These are phyloP conservation scores for Serendipita sp. DNA, from an alignment of 768 basidiomycete species.

Conservation along the genomic window DNA sequence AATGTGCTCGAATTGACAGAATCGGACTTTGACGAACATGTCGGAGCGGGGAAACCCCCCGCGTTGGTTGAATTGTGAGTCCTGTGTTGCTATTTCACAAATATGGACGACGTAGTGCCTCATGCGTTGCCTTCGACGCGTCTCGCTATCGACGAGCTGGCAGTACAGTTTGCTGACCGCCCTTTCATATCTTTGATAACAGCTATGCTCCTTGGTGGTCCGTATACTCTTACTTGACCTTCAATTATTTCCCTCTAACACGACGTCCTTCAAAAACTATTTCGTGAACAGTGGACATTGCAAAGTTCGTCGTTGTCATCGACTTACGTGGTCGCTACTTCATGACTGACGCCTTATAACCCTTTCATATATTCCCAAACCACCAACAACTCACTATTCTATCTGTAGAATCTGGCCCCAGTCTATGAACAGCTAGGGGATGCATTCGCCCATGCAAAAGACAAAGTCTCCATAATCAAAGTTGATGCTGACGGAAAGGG, in stretches of 20 bases:
- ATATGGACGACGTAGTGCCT: not conserved
- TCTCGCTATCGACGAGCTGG: not conserved
- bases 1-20: slow-evolving; percentile 72
- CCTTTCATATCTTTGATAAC: not conserved
- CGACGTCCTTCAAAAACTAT: not conserved
- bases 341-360: not conserved
- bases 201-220: slow-evolving; percentile 89
- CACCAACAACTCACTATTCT: not conserved
- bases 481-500: slow-evolving; percentile 86
- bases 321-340: not conserved
- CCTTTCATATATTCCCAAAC: not conserved
- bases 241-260: not conserved
- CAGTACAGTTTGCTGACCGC: slow-evolving; percentile 9
- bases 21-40: slow-evolving; percentile 54
- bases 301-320: slow-evolving; percentile 36
- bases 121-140: not conserved
- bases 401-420: slow-evolving; percentile 64
- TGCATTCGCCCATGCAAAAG: slow-evolving; percentile 60
- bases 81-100: slow-evolving; percentile 7
- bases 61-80: slow-evolving; percentile 86
- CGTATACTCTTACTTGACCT: slow-evolving; percentile 15
- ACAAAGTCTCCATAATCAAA: slow-evolving; percentile 80
- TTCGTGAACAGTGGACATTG: slow-evolving; percentile 52
- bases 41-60: slow-evolving; percentile 60
- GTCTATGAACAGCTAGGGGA: slow-evolving; percentile 79